These are phyloP conservation scores for Emergomyces orientalis DNA, from an alignment of 2,329 filamentous ascomycete genomes.

Conservation along the genomic window DNA sequence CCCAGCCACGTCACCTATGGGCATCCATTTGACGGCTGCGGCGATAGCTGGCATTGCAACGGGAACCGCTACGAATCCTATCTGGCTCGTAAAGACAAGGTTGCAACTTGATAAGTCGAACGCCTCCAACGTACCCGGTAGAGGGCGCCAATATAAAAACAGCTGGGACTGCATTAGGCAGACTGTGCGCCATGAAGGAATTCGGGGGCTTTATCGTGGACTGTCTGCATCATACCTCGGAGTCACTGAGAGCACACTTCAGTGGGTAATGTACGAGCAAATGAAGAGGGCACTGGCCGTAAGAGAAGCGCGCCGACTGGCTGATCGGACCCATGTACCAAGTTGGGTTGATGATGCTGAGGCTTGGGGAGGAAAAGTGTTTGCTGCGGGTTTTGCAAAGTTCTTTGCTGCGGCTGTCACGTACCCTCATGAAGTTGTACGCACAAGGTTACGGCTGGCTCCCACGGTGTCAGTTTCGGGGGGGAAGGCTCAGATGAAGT, in stretches of 20 bases:
- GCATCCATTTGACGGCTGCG: constrained; percentile 70
- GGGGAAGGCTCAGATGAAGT: constrained; percentile 60
- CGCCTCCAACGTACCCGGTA: constrained; percentile 48
- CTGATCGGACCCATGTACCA: constrained; percentile 51
- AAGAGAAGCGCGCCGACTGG: constrained; percentile 50
- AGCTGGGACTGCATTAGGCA: constrained; percentile 79
- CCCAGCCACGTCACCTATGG: constrained; percentile 45
- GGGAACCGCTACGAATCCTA: constrained; percentile 85
- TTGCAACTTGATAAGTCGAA: constrained; percentile 84
- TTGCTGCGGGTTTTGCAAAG: constrained; percentile 68
- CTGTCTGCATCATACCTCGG: constrained; percentile 86
- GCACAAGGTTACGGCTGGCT: constrained; percentile 78
- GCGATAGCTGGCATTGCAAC: constrained; percentile 73
- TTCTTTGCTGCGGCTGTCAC: constrained; percentile 73
- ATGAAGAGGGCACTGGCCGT: constrained; percentile 64
- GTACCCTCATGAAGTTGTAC: constrained; percentile 81
- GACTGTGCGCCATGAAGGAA: constrained; percentile 68
- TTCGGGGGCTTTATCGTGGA: constrained; percentile 75
- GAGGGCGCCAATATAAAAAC: constrained; percentile 66
- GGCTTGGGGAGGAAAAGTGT: constrained; percentile 67
- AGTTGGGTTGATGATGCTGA: constrained; percentile 65
- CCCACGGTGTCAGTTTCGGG: constrained; percentile 66
- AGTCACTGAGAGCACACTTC: constrained; percentile 78
- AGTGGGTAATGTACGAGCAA: constrained; percentile 91
- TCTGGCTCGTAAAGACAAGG: constrained; percentile 92